These are phyloP conservation scores for Chlorella variabilis DNA, from an alignment of 163 green algal genomes.

Conservation along the genomic window DNA sequence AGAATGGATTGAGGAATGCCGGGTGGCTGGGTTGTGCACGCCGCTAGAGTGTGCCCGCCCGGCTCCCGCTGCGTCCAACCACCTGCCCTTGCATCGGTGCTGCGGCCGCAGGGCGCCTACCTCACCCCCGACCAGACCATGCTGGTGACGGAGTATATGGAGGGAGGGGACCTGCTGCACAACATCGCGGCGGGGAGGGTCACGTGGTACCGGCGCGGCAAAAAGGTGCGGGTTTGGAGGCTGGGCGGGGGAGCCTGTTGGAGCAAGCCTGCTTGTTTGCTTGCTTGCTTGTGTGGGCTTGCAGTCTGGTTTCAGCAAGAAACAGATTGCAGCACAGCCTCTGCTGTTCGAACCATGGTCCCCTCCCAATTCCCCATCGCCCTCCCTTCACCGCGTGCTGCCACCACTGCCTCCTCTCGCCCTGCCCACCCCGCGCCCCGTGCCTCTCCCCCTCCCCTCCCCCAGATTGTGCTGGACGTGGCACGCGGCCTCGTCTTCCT, in stretches of 20 bases:
- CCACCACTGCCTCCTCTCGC: not conserved
- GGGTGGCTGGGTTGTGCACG: not conserved
- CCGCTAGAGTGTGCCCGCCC: not conserved
- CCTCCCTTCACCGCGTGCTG: too few relatives aligned
- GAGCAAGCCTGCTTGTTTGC: not conserved
- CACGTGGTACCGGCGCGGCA: slow-evolving; percentile 36
- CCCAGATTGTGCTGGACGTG: slow-evolving; percentile 40
- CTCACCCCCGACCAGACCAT: slow-evolving; percentile 26
- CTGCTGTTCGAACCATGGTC: too few relatives aligned
- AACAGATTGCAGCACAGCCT: too few relatives aligned
- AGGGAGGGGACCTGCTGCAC: slow-evolving; percentile 40
- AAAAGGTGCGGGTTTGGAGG: too few relatives aligned
- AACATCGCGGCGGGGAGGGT: slow-evolving; percentile 37
- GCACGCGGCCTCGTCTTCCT: slow-evolving; percentile 51
- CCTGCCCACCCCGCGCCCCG: not conserved
- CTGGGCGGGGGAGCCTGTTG: not conserved
- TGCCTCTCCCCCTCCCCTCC: not conserved
- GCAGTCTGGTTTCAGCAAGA: too few relatives aligned
- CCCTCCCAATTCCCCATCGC: too few relatives aligned
- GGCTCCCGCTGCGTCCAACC: too few relatives aligned
- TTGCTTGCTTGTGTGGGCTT: too few relatives aligned
- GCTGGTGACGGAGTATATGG: slow-evolving; percentile 50
- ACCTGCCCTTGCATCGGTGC: too few relatives aligned
- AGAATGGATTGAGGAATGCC: too few relatives aligned
- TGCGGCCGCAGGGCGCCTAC: slow-evolving; percentile 25